These are phyloP conservation scores for Cryptosporidium baileyi DNA, from an alignment of 169 alveolate species.

Conservation along the genomic window DNA sequence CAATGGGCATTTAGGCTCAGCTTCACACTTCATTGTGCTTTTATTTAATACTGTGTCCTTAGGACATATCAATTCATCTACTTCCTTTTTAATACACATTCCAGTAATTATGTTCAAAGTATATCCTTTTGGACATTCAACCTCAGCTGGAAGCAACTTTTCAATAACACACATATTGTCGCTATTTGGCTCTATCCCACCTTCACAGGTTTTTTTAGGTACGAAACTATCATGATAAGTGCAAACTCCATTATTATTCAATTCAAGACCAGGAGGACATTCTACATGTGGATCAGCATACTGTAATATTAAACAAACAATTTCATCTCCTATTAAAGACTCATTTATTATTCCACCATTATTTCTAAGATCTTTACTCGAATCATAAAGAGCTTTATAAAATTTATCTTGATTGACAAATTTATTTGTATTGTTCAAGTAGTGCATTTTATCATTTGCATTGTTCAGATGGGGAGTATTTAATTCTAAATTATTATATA, in stretches of 20 bases:
- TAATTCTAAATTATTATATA: not conserved
- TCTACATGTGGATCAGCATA: slow-evolving; percentile 18
- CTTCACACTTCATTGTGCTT: slow-evolving; percentile 35
- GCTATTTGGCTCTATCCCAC: slow-evolving; percentile 68
- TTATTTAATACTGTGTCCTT: slow-evolving; percentile 43
- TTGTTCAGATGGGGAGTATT: not conserved
- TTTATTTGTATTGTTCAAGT: too few relatives aligned
- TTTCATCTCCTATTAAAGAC: slow-evolving; percentile 47
- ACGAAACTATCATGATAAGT: slow-evolving; percentile 19
- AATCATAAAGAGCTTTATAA: slow-evolving; percentile 55
- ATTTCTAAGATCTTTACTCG: slow-evolving; percentile 15
- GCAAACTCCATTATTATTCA: slow-evolving; percentile 21
- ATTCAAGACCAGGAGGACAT: slow-evolving; percentile 57
- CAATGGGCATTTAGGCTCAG: slow-evolving; percentile 43
- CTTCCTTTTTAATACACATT: slow-evolving; percentile 54
- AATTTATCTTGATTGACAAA: slow-evolving; percentile 26
- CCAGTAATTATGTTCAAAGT: slow-evolving; percentile 51
- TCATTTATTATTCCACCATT: slow-evolving; percentile 55
- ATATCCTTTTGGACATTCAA: slow-evolving; percentile 57
- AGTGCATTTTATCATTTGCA: not conserved
- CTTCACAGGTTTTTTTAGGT: slow-evolving; percentile 62
- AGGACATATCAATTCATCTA: slow-evolving; percentile 40
- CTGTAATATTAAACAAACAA: slow-evolving; percentile 40
- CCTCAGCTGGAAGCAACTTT: slow-evolving; percentile 60
- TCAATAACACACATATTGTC: slow-evolving; percentile 61